phyloP scores from a whole-genome alignment of 2,329 filamentous ascomycete genomes.

The Colletotrichum nymphaeae region DNA sequence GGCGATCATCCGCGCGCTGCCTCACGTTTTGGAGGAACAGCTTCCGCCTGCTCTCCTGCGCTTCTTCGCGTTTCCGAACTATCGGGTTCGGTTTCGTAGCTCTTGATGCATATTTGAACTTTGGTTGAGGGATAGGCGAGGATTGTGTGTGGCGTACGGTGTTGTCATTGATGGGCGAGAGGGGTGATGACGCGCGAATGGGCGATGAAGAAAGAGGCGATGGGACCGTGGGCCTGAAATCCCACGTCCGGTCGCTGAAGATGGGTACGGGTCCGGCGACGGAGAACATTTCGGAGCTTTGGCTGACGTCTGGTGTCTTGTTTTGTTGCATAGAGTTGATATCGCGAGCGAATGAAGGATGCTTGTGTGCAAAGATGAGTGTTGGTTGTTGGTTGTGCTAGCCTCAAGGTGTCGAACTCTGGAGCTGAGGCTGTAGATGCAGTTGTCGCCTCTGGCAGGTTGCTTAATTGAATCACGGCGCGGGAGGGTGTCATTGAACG shows the following conservation, averaged over 20 bases:
- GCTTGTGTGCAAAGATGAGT: constrained; percentile 8
- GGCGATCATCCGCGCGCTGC: constrained; percentile 68
- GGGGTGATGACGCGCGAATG: constrained; percentile 61
- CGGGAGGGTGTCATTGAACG: constrained; percentile 10
- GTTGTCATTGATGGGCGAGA: constrained; percentile 57
- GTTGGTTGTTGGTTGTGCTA: neutral
- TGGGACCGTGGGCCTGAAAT: constrained; percentile 59
- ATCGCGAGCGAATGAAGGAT: neutral
- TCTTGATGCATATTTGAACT: constrained; percentile 65
- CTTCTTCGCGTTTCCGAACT: constrained; percentile 69
- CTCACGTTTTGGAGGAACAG: constrained; percentile 77
- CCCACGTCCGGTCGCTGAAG: constrained; percentile 55
- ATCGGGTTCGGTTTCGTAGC: constrained; percentile 72
- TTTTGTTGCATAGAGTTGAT: constrained; percentile 46
- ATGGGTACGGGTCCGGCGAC: constrained; percentile 52
- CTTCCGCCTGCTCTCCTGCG: constrained; percentile 71
- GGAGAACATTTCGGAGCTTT: constrained; percentile 52
- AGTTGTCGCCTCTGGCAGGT: neutral
- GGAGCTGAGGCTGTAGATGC: neutral
- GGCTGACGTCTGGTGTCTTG: constrained; percentile 40
- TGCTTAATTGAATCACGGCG: constrained; percentile 16
- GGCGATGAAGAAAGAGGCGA: constrained; percentile 72
- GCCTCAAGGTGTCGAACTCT: neutral
- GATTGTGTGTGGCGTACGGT: constrained; percentile 56
- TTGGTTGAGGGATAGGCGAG: constrained; percentile 54